These are phyloP conservation scores for Lachnellula suecica DNA, from an alignment of 2,329 filamentous ascomycete species.

Conservation along the genomic window DNA sequence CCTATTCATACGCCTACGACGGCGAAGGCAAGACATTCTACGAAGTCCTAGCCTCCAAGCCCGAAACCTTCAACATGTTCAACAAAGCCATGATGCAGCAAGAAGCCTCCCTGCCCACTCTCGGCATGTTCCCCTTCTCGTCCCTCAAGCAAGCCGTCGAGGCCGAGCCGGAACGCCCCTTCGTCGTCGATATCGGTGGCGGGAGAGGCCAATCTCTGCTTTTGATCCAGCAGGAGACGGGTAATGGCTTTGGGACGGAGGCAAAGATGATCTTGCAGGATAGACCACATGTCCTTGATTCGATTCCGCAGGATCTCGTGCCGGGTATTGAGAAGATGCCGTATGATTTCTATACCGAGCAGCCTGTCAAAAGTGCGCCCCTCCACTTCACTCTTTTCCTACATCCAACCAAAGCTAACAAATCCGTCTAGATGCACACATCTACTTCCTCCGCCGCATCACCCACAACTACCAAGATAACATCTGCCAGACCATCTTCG, in stretches of 20 bases:
- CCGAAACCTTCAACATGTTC: conserved; percentile 15
- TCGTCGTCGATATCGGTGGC: conserved; percentile 25
- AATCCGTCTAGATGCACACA: conserved; percentile 26
- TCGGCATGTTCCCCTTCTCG: conserved; percentile 23
- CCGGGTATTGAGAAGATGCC: conserved; percentile 30
- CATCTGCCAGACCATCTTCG: conserved; percentile 22
- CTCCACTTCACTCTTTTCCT: background rate
- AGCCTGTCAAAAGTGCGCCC: conserved; percentile 38
- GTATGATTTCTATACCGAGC: conserved; percentile 40
- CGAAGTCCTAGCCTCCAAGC: conserved; percentile 15
- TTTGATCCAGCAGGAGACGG: conserved; percentile 27
- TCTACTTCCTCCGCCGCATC: conserved; percentile 33
- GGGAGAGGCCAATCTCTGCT: conserved; percentile 23
- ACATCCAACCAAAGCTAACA: background rate
- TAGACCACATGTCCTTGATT: conserved; percentile 28
- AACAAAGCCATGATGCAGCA: conserved; percentile 20
- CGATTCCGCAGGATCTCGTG: conserved; percentile 15
- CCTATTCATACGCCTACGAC: conserved; percentile 15
- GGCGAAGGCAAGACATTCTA: conserved; percentile 24
- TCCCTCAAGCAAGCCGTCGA: conserved; percentile 15
- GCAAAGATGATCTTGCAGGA: conserved; percentile 27
- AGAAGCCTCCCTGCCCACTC: conserved; percentile 14
- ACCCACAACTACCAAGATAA: conserved; percentile 35
- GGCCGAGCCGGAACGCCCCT: conserved; percentile 29
- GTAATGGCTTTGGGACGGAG: conserved; percentile 11